These are phyloP conservation scores for Sarocladium oryzae DNA, from an alignment of 2,329 filamentous ascomycete genomes.

Conservation along the genomic window DNA sequence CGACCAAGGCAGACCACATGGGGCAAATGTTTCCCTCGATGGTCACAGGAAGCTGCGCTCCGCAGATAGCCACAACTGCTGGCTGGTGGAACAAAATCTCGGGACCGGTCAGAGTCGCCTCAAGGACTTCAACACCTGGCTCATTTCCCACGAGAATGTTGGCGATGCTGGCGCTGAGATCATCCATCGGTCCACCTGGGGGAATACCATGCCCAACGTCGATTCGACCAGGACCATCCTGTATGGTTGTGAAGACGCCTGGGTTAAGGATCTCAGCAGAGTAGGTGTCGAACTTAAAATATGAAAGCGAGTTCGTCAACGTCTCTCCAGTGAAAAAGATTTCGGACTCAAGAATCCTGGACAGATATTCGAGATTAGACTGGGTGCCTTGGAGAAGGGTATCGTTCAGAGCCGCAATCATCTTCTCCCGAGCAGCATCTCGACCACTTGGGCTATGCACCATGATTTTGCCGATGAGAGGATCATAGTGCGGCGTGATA, in stretches of 20 bases:
- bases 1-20: slow-evolving; percentile 48
- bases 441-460: slow-evolving; percentile 30
- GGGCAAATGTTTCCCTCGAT: slow-evolving; percentile 42
- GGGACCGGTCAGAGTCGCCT: slow-evolving; percentile 55
- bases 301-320: slow-evolving; percentile 47
- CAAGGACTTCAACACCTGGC: slow-evolving; percentile 43
- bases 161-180: slow-evolving; percentile 48
- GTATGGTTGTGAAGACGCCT: slow-evolving; percentile 51
- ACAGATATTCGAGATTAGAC: slow-evolving; percentile 51
- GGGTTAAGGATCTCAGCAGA: slow-evolving; percentile 50
- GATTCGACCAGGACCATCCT: slow-evolving; percentile 53
- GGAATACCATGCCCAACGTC: slow-evolving; percentile 51
- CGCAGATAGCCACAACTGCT: slow-evolving; percentile 50
- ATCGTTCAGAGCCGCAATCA: slow-evolving; percentile 35
- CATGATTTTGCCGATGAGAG: slow-evolving; percentile 53
- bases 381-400: slow-evolving; percentile 39
- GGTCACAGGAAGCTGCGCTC: slow-evolving; percentile 43
- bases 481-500: slow-evolving; percentile 50
- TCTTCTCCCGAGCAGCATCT: slow-evolving; percentile 34
- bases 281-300: slow-evolving; percentile 40
- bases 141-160: slow-evolving; percentile 55
- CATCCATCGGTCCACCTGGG: slow-evolving; percentile 56
- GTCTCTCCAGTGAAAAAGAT: slow-evolving; percentile 44
- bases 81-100: slow-evolving; percentile 48
- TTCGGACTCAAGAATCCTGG: slow-evolving; percentile 38